Base-by-base conservation (phyloP, 768 basidiomycete genomes). In the Strobilomyces dryophilus region DNA sequence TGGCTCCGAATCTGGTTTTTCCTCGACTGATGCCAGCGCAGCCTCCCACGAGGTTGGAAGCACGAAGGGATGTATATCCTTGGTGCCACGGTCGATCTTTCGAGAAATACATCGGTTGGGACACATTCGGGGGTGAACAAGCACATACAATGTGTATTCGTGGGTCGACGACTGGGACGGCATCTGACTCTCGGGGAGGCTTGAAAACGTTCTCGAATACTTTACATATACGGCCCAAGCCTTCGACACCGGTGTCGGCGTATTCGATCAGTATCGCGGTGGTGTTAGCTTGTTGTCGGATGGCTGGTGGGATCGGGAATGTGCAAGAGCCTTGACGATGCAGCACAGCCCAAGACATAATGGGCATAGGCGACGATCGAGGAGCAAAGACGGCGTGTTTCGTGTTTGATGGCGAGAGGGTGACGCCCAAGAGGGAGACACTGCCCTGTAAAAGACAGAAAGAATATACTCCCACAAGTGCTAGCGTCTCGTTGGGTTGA, bases 311-410 rank as follows among this genome's bases (percentile, higher is more conserved):
- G 21, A 63, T 32, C 8, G 49, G 41, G 49, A 57, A 54, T 11
- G 57, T 48, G 29, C 56, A 63, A 45, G 47, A 55, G n/a, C 57
- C 43, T 11, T 44, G 47, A 15, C 36, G 49, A 41, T 53, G 29
- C 47, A 63, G 56, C 10, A 56, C 35, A 1, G 58, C 58, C 58
- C 72, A 64, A 15, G 66, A 61, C 73, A 79, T 54, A 69, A 75
- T 64, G 0, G 92, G 89, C 6, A 94, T 64, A 0, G 92, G 89
- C n/a, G 89, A 82, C 0, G 85, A 89, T 4, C 81, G 76, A 0
- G 93, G 91, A 0, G 91, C 87, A 62, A 83, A 95, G 26, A 95
- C 73, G 12, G 68, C 70, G 58, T 91, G 75, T 6, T 60, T 52
- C 3, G 50, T 62, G 2, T 59, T 42, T 1, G 80, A 80, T 8